Base-by-base conservation (phyloP, 208 protist species). In the Trypanosoma cruzi region DNA sequence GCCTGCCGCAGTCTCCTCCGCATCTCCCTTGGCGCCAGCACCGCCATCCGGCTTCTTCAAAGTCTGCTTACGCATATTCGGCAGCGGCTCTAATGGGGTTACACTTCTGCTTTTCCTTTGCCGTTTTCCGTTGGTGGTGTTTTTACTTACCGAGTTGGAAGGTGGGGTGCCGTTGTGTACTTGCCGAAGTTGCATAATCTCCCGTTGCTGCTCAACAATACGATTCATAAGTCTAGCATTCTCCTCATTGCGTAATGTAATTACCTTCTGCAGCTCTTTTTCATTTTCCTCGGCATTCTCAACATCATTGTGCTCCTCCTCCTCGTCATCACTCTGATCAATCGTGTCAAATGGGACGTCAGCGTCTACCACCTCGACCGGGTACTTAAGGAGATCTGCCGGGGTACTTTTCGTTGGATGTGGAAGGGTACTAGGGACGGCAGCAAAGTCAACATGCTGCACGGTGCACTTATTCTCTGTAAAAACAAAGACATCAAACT, bases 401-500 rank as follows among this genome's bases (percentile, higher is more conserved):
- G 87, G 78, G 20, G 90, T 96, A 49, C 72, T 83, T 48, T 80
- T 81, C 29, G 86, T 92, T 29, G 90, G 90, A 29, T 82, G 80
- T 24, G 79, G 81, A 79, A 86, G 79, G 29, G 73, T 80, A 50
- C 88, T 93, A n/a, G 90, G 87, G 18, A 64, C 57, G n/a, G 85
- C 90, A 22, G 81, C 59, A 63, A 92, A 93, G 75, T 82, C 77
- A 11, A 93, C 74, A 32, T 89, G 66, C 24, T 79, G 70, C 22
- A 96, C 76, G 0, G 49, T 81, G 71, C 85, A 96, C 65, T 79
- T 70, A 44, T 86, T 54, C 44, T 89, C 77, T 4, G 87, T 87
- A 73, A 96, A 96, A 56, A 96, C 62, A 48, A 93, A 92, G 1
- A 96, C 58, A 67, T 96, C 90, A 67, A 93, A 89, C 64, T 82